Conservation (phyloP, 2,329 filamentous ascomycete genomes). For the Talaromyces sp. region DNA sequence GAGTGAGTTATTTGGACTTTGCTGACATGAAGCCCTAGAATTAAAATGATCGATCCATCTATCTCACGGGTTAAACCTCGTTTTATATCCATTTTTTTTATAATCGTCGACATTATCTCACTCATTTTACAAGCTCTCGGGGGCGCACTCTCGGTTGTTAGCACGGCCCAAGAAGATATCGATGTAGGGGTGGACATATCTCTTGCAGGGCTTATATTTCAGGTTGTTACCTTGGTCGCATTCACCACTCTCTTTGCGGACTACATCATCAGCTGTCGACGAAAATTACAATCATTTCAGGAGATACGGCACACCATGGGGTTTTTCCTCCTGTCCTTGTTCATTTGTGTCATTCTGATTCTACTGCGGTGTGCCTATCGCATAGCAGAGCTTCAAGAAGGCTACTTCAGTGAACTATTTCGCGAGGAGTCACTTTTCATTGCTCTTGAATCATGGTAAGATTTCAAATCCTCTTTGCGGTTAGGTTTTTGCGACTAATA, state of each 20-base stretch:
- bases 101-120: too few species aligned
- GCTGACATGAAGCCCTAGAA: too few species aligned
- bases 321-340: constrained; percentile 21
- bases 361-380: constrained; percentile 49
- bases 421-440: constrained; percentile 50
- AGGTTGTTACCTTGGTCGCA: constrained; percentile 41
- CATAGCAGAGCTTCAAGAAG: constrained; percentile 48
- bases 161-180: not conserved
- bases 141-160: constrained; percentile 32
- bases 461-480: too few species aligned
- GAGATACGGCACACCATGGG: not conserved
- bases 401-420: constrained; percentile 46
- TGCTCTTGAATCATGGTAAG: constrained; percentile 38
- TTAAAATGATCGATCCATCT: too few species aligned
- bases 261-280: constrained; percentile 2
- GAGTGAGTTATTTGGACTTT: too few species aligned
- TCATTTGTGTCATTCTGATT: constrained; percentile 35
- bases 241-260: constrained; percentile 22
- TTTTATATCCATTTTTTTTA: too few species aligned
- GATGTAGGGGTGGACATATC: constrained; percentile 37
- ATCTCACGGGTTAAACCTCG: too few species aligned
- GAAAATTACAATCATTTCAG: not conserved
- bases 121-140: constrained; percentile 43
- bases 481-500: too few species aligned
- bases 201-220: constrained; percentile 42